Base-by-base conservation (phyloP, 768 basidiomycete genomes). In the Lactarius hengduanensis region DNA sequence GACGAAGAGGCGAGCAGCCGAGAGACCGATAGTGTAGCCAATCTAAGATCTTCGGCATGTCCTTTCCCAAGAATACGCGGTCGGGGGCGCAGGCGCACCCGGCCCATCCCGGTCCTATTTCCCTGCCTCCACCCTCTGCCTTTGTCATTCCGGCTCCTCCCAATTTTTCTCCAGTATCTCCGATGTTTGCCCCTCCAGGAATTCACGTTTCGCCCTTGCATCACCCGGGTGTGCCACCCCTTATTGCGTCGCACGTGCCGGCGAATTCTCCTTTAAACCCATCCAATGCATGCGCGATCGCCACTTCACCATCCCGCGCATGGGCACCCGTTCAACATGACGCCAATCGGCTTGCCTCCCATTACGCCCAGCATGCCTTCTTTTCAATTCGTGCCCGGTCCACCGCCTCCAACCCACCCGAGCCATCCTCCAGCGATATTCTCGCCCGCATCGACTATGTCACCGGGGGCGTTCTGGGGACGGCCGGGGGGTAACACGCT, bases 321-420 rank as follows among this genome's bases (percentile, higher is more conserved):
- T 66, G 71, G 65, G 43, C 71, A 78, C 69, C 73, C 69, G 70
- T 73, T 67, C 63, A 73, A 63, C 71, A 76, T 72, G 53, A 80
- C 90, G 11, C 89, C 89, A n/a, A 85, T 88, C 69, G 90, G 91
- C 0, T 78, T 94, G n/a, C 91, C 92, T 16, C 90, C 92, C 1
- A 94, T 97, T 73, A 97, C 96, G n/a, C 95, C 96, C 0, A 91
- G 90, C 67, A 98, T 98, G 96, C 96, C 96, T 1, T 87, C 93
- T 6, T 98, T 97, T 78, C 88, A 87, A 15, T 96, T 97, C 76
- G 80, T 89, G 43, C 82, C 85, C 20, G 85, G 84, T 50, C 82
- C 73, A 72, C 82, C 59, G 59, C 80, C 50, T 56, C 69, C 57
- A 40, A 45, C 63, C 9, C 79, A 79, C 10, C 65, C 79, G 5